phyloP scores from a whole-genome alignment of 1,284 basidiomycete genomes.

The Pisolithus thermaeus region DNA sequence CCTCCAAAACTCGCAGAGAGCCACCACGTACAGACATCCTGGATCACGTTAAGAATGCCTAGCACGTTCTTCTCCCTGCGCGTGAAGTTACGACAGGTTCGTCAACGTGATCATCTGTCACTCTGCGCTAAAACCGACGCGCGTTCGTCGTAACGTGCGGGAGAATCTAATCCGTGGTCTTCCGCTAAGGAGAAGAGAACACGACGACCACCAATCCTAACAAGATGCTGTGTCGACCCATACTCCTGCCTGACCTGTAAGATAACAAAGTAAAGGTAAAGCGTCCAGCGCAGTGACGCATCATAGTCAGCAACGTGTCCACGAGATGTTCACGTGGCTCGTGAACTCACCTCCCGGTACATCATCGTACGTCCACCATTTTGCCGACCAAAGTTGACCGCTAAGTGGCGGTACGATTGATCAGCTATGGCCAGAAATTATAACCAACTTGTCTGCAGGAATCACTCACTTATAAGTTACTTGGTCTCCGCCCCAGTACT shows the following conservation, averaged over 20 bases:
- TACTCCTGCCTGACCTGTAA: constrained; percentile 28
- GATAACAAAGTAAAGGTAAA: background rate
- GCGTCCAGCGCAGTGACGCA: background rate
- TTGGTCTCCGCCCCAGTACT: constrained; percentile 44
- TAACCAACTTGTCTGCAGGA: background rate
- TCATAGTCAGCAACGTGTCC: background rate
- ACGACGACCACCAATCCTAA: too few relatives aligned
- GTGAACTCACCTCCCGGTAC: constrained; percentile 35
- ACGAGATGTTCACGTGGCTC: background rate
- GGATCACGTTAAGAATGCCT: too few relatives aligned
- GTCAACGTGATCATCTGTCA: too few relatives aligned
- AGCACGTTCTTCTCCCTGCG: too few relatives aligned
- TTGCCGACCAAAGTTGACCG: constrained; percentile 47
- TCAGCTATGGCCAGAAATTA: background rate
- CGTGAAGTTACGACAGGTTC: too few relatives aligned
- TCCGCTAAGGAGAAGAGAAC: too few relatives aligned
- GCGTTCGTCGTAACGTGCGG: too few relatives aligned
- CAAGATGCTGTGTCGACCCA: constrained; percentile 24
- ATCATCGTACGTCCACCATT: constrained; percentile 45
- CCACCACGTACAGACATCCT: too few relatives aligned
- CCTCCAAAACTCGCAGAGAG: too few relatives aligned
- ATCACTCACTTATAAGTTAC: constrained; percentile 35
- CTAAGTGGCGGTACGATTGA: constrained; percentile 14
- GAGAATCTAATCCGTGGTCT: too few relatives aligned
- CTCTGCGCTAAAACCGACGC: too few relatives aligned